phyloP scores from a whole-genome alignment of 2,329 filamentous ascomycete genomes.

The Alternaria gansuensis region DNA sequence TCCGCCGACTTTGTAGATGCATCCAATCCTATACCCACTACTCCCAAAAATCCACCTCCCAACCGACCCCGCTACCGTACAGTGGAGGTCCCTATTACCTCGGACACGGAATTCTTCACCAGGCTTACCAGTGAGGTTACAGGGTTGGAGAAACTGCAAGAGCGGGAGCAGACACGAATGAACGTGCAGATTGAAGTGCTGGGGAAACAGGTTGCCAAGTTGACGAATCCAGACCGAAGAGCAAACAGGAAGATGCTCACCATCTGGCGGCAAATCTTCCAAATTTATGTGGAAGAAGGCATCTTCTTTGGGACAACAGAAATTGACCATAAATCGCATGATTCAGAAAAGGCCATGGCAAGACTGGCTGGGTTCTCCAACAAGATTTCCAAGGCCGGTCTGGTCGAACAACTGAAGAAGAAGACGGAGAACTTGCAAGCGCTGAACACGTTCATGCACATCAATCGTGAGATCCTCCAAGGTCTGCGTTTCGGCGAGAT shows the following conservation, averaged over 20 bases:
- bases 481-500: constrained; percentile 86
- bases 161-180: constrained; percentile 70
- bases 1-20: constrained; percentile 9
- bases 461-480: constrained; percentile 80
- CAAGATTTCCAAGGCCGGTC: constrained; percentile 68
- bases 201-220: constrained; percentile 69
- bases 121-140: constrained; percentile 76
- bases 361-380: constrained; percentile 76
- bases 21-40: neutral
- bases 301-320: constrained; percentile 85
- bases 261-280: constrained; percentile 82
- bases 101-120: constrained; percentile 82
- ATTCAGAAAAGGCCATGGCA: constrained; percentile 70
- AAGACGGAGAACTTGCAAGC: constrained; percentile 71
- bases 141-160: constrained; percentile 73
- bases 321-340: constrained; percentile 71
- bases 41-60: constrained; percentile 6
- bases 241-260: constrained; percentile 71
- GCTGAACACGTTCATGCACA: constrained; percentile 72
- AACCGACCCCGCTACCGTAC: constrained; percentile 48
- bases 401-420: constrained; percentile 70
- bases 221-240: constrained; percentile 71
- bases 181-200: constrained; percentile 69
- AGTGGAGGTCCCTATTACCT: constrained; percentile 79
- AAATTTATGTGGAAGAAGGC: constrained; percentile 79